These are phyloP conservation scores for Ascochyta rabiei DNA, from an alignment of 2,329 filamentous ascomycete species.

Conservation along the genomic window DNA sequence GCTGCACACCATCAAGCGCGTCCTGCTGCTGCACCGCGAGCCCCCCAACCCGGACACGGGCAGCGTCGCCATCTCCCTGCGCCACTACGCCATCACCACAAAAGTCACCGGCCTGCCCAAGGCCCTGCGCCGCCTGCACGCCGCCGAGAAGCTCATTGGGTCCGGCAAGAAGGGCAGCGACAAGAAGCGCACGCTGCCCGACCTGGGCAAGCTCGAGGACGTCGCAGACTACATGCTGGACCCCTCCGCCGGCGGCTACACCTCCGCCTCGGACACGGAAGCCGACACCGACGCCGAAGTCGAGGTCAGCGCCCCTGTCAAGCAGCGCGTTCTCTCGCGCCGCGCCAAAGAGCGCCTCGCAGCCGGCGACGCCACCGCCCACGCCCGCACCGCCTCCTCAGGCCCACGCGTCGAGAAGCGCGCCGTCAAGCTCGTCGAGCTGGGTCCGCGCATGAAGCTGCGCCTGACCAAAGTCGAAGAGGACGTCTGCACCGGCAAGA, in stretches of 20 bases:
- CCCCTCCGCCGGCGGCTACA: constrained; percentile 77
- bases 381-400: constrained; percentile 43
- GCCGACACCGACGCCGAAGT: constrained; percentile 94
- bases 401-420: constrained; percentile 73
- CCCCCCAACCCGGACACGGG: constrained; percentile 46
- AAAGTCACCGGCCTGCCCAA: constrained; percentile 84
- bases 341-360: constrained; percentile 54
- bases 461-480: constrained; percentile 96
- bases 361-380: constrained; percentile 49
- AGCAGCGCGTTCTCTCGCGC: constrained; percentile 66
- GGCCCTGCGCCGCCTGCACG: constrained; percentile 80
- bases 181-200: constrained; percentile 76
- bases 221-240: constrained; percentile 95
- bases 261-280: constrained; percentile 91
- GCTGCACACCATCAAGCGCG: constrained; percentile 87
- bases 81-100: constrained; percentile 95
- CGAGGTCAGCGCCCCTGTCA: constrained; percentile 70
- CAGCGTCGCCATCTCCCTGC: constrained; percentile 81
- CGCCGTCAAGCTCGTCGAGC: constrained; percentile 88
- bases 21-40: constrained; percentile 89
- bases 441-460: constrained; percentile 87
- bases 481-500: constrained; percentile 83
- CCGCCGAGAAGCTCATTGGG: constrained; percentile 78
- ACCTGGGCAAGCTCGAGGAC: constrained; percentile 88
- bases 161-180: constrained; percentile 49